phyloP scores from a whole-genome alignment of 306 rosid genomes.

The Dryas alaskensis region DNA sequence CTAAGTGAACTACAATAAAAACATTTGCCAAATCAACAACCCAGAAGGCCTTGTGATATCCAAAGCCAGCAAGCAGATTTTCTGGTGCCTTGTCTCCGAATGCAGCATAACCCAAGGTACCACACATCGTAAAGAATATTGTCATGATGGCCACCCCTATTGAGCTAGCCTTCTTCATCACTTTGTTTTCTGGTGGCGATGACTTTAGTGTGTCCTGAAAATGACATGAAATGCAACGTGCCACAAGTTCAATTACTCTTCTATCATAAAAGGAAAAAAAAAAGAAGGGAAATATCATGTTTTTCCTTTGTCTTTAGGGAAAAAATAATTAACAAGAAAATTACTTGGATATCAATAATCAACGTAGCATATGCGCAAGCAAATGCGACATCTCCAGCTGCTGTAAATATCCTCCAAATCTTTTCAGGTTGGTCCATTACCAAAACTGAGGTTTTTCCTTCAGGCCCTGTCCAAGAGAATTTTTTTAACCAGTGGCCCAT shows the following conservation, averaged over 20 bases:
- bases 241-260: too few species aligned
- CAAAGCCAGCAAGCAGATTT: too few species aligned
- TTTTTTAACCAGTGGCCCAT: too few species aligned
- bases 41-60: too few species aligned
- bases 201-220: constrained; percentile 52
- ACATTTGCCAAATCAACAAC: too few species aligned
- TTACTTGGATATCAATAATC: constrained; percentile 50
- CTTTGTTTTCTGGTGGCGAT: constrained; percentile 47
- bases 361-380: constrained; percentile 41
- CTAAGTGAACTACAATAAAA: too few species aligned
- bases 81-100: neutral
- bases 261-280: too few species aligned
- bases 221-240: neutral
- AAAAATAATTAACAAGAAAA: neutral
- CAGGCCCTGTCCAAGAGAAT: constrained; percentile 35
- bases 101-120: neutral
- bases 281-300: too few species aligned
- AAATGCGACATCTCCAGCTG: constrained; percentile 60
- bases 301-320: too few species aligned
- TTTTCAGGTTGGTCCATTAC: constrained; percentile 47
- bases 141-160: constrained; percentile 42
- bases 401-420: constrained; percentile 50
- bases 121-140: constrained; percentile 29
- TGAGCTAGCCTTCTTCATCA: constrained; percentile 40
- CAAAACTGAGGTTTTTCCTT: constrained; percentile 33